phyloP scores from a whole-genome alignment of 2,329 filamentous ascomycete genomes.

The Kalaharituber pfeilii region DNA sequence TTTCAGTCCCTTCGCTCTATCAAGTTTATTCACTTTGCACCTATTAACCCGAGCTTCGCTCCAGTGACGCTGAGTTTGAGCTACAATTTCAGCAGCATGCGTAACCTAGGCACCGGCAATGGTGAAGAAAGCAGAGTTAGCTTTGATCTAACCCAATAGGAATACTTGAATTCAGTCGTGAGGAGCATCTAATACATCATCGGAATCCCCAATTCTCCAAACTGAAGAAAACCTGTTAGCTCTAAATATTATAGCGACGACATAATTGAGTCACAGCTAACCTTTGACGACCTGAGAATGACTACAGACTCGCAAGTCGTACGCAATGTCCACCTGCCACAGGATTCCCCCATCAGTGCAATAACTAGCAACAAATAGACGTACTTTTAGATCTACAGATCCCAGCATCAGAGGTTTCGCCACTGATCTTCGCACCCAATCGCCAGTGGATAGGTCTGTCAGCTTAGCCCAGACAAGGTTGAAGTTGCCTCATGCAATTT shows the following conservation, averaged over 20 bases:
- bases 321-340: conserved; percentile 15
- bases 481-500: conserved; percentile 10
- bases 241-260: no score
- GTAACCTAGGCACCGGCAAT: no score
- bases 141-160: no score
- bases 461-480: conserved; percentile 8
- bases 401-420: background rate
- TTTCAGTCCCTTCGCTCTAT: background rate
- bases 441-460: conserved; percentile 10
- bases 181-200: no score
- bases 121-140: no score
- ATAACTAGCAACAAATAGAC: conserved; percentile 6
- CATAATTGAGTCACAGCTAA: no score
- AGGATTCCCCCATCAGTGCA: conserved; percentile 13
- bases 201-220: no score
- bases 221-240: no score
- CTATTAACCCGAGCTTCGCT: background rate
- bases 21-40: conserved; percentile 4
- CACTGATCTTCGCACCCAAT: conserved; percentile 8
- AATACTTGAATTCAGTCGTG: no score
- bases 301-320: conserved; percentile 5
- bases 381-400: background rate
- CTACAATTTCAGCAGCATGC: background rate
- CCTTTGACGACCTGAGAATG: conserved; percentile 13
- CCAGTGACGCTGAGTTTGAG: conserved; percentile 3